These are phyloP conservation scores for Cladosporium austrohemisphaericum DNA, from an alignment of 2,329 filamentous ascomycete genomes.

Conservation along the genomic window DNA sequence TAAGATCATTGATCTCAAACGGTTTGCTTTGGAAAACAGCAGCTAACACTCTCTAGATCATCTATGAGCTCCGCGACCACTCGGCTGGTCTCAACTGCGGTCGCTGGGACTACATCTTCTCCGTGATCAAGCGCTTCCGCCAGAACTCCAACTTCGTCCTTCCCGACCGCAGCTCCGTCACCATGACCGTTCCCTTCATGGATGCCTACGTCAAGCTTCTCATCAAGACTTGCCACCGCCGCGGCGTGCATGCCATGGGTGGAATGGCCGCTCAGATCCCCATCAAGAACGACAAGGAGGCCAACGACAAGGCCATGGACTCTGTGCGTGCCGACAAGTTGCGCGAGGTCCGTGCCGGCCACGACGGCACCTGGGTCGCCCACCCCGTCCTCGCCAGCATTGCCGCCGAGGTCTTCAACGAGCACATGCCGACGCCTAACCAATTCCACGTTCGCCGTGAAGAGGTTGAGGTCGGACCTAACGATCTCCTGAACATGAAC, in stretches of 20 bases:
- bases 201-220: conserved; percentile 93
- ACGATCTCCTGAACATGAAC: conserved; percentile 97
- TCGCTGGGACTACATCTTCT: conserved; percentile 99
- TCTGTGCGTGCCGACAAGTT: conserved; percentile 92
- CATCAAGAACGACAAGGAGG: conserved; percentile 88
- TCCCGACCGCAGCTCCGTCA: conserved; percentile 84
- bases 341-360: conserved; percentile 88
- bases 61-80: conserved; percentile 97
- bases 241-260: conserved; percentile 97
- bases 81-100: conserved; percentile 96
- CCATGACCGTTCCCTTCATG: conserved; percentile 99
- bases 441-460: conserved; percentile 88
- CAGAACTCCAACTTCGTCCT: conserved; percentile 90
- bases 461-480: conserved; percentile 79
- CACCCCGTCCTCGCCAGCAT: conserved; percentile 89
- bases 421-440: conserved; percentile 97
- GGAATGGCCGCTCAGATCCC: conserved; percentile 99
- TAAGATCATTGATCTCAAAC: conserved; percentile 23
- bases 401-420: conserved; percentile 90
- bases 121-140: conserved; percentile 98
- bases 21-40: not conserved
- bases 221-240: conserved; percentile 95
- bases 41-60: conserved; percentile 58
- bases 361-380: conserved; percentile 96
- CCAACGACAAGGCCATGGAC: conserved; percentile 93